Evolutionary conservation across 208 protist species (phyloP).

Genomic region (Naegleria lovaniensis): DNA sequence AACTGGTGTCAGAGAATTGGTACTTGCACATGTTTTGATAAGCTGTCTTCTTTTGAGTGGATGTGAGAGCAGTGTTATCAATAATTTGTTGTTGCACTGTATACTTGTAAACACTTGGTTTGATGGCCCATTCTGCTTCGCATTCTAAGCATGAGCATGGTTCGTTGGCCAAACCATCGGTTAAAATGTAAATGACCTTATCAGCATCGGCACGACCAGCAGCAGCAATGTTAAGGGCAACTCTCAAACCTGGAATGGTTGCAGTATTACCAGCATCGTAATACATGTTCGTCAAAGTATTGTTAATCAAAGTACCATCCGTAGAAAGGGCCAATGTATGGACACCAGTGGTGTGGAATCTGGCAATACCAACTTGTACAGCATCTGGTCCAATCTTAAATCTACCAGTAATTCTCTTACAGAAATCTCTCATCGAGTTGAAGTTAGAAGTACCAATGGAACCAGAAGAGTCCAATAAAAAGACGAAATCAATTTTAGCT

Average conservation of each 20-base stretch:
- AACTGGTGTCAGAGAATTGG: background rate
- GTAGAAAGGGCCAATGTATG: background rate
- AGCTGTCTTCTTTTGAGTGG: background rate
- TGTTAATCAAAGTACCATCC: background rate
- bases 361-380: background rate
- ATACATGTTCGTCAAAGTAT: background rate
- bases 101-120: background rate
- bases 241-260: background rate
- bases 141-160: background rate
- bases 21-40: background rate
- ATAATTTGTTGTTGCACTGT: background rate
- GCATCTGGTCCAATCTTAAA: background rate
- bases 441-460: background rate
- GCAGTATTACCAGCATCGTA: background rate
- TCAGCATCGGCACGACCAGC: background rate
- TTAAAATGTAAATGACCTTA: background rate
- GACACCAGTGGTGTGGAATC: background rate
- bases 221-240: background rate
- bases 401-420: background rate
- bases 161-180: background rate
- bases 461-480: conserved; percentile 11
- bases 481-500: background rate
- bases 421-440: background rate
- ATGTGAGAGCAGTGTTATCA: background rate
- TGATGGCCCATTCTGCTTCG: background rate